Evolutionary conservation across 441 rosid species (phyloP).

Genomic region (Erysimum cheiri): DNA sequence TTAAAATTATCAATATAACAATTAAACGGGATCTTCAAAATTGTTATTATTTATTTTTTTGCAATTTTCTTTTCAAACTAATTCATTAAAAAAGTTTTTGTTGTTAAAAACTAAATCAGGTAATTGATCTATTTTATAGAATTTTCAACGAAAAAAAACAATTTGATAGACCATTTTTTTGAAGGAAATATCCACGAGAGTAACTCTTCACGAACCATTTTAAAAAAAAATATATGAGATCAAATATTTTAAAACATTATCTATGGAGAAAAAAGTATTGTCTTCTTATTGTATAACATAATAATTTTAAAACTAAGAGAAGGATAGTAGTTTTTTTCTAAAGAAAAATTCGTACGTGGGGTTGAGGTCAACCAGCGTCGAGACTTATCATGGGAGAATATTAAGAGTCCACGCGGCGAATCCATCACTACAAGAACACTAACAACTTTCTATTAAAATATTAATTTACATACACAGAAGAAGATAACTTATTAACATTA

Average conservation of each 20-base stretch:
- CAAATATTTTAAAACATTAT: background rate
- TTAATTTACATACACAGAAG: conserved; percentile 10
- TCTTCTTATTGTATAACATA: background rate
- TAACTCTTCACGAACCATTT: too few relatives aligned
- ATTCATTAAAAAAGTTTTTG: too few relatives aligned
- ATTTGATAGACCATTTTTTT: too few relatives aligned
- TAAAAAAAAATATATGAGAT: background rate
- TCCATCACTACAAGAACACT: conserved; percentile 45
- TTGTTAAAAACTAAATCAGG: too few relatives aligned
- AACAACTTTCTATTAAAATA: conserved; percentile 33
- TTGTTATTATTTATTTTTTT: too few relatives aligned
- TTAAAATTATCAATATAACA: too few relatives aligned
- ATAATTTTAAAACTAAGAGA: background rate
- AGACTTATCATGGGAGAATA: conserved; percentile 42
- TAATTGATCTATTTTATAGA: too few relatives aligned
- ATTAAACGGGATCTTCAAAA: too few relatives aligned
- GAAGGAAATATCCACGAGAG: too few relatives aligned
- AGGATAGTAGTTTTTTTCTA: background rate
- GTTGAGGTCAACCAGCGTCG: conserved; percentile 43
- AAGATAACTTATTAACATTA: conserved; percentile 12
- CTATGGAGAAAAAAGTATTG: background rate
- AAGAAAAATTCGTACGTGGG: conserved; percentile 33
- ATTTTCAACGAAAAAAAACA: too few relatives aligned
- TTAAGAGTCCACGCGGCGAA: conserved; percentile 46
- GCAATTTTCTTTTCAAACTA: too few relatives aligned